Evolutionary conservation across 2,329 filamentous ascomycete genomes (phyloP).

Genomic region (Xylariaceae sp.): DNA sequence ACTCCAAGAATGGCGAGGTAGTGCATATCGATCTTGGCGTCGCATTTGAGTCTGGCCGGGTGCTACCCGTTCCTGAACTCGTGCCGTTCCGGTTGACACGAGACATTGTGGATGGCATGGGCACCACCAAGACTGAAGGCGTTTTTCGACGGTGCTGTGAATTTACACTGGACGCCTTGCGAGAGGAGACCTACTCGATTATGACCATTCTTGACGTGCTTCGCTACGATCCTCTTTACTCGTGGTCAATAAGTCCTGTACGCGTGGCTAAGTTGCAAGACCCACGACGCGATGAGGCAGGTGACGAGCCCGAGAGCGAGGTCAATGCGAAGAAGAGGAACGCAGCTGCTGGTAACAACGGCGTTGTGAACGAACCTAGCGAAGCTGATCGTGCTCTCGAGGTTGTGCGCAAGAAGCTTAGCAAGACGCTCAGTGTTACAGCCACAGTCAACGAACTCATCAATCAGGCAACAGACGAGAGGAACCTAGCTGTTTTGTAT

Average conservation of each 20-base stretch:
- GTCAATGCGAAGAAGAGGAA: conserved; percentile 50
- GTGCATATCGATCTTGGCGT: conserved; percentile 98
- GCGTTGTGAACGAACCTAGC: conserved; percentile 60
- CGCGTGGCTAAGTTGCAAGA: conserved; percentile 70
- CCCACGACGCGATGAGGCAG: conserved; percentile 57
- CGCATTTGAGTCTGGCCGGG: conserved; percentile 93
- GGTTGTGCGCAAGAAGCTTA: conserved; percentile 94
- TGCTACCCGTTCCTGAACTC: conserved; percentile 93
- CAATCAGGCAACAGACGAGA: conserved; percentile 92
- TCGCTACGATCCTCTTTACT: conserved; percentile 96
- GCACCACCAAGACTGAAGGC: conserved; percentile 91
- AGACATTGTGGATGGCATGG: conserved; percentile 97
- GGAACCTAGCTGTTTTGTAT: conserved; percentile 89
- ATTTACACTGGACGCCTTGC: conserved; percentile 91
- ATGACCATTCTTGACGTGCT: conserved; percentile 98
- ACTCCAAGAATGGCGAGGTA: conserved; percentile 87
- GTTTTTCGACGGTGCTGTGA: conserved; percentile 98
- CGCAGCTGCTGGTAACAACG: conserved; percentile 36
- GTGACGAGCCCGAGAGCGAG: conserved; percentile 48
- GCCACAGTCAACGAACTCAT: conserved; percentile 98
- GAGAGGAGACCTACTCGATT: conserved; percentile 95
- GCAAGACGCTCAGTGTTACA: conserved; percentile 89
- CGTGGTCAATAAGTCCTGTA: conserved; percentile 85
- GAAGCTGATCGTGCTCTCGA: conserved; percentile 93
- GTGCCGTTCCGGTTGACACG: conserved; percentile 94